phyloP scores from a whole-genome alignment of 1,284 basidiomycete species.

The Pseudozyma sp. region DNA sequence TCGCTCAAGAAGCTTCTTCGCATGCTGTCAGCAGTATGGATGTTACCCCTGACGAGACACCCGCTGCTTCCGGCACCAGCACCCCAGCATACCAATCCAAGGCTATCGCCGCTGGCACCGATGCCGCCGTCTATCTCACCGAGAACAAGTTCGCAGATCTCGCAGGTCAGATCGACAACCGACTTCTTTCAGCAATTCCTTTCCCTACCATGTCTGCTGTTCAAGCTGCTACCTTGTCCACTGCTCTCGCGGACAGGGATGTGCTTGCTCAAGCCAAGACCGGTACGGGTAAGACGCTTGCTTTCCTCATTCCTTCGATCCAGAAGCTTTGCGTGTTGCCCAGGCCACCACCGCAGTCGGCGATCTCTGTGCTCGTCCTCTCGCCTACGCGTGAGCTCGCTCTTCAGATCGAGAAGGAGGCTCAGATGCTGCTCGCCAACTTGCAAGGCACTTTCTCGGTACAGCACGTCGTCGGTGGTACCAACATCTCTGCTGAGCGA shows the following conservation, averaged over 20 bases:
- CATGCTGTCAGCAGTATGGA: conserved; percentile 71
- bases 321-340: conserved; percentile 71
- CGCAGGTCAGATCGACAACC: conserved; percentile 43
- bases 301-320: conserved; percentile 88
- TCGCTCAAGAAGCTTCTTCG: conserved; percentile 2
- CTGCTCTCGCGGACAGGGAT: conserved; percentile 70
- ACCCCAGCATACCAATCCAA: conserved; percentile 32
- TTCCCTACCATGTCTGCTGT: conserved; percentile 71
- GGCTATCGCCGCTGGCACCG: conserved; percentile 24
- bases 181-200: conserved; percentile 64
- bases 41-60: conserved; percentile 43
- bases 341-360: conserved; percentile 42
- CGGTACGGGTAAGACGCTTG: conserved; percentile 91
- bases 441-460: conserved; percentile 61
- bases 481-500: conserved; percentile 69
- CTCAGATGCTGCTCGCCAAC: conserved; percentile 54
- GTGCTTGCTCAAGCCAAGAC: conserved; percentile 86
- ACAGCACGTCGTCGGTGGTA: conserved; percentile 71
- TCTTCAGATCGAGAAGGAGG: conserved; percentile 69
- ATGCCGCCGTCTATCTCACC: conserved; percentile 44
- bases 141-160: conserved; percentile 46
- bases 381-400: conserved; percentile 73
- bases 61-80: conserved; percentile 22
- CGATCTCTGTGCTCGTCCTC: conserved; percentile 70
- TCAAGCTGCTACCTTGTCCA: conserved; percentile 72